Conservation (phyloP, 768 basidiomycete species). For the Boletus subparvulus region DNA sequence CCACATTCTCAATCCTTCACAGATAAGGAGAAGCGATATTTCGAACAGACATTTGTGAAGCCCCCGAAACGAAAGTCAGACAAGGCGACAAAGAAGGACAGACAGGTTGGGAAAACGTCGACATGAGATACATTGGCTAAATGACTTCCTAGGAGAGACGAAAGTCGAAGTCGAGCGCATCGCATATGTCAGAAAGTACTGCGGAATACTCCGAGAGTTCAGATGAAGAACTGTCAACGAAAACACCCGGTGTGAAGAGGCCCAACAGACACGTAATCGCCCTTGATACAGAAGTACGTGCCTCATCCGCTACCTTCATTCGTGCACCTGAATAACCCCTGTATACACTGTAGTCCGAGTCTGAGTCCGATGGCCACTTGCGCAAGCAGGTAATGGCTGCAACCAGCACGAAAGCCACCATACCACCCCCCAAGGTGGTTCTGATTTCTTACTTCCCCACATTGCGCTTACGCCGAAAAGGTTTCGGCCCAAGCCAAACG, state of each 20-base stretch:
- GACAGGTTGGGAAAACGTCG: slow-evolving; percentile 12
- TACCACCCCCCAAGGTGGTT: slow-evolving; percentile 15
- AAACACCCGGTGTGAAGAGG: background rate
- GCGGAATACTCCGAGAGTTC: slow-evolving; percentile 11
- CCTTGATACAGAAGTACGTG: slow-evolving; percentile 15
- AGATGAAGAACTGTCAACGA: background rate
- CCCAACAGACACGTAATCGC: slow-evolving; percentile 1
- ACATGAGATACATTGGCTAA: background rate
- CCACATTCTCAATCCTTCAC: background rate
- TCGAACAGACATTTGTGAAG: slow-evolving; percentile 30
- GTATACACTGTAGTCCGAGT: slow-evolving; percentile 16
- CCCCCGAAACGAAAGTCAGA: slow-evolving; percentile 13
- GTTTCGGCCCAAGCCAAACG: background rate
- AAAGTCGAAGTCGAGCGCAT: slow-evolving; percentile 11
- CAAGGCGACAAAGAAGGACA: slow-evolving; percentile 19
- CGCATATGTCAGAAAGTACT: slow-evolving; percentile 8
- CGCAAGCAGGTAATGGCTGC: background rate
- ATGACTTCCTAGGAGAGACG: slow-evolving; percentile 14
- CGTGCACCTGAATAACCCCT: background rate
- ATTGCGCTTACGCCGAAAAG: slow-evolving; percentile 6
- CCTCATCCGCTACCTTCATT: background rate
- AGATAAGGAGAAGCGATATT: slow-evolving; percentile 44
- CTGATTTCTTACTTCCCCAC: background rate
- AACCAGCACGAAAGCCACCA: slow-evolving; percentile 1
- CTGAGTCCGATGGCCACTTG: slow-evolving; percentile 7